Evolutionary conservation across 1,139 yeast genomes (phyloP), one percentile per base, ranked within the genome.

Genomic region (Zygosaccharomyces pseudobailii): DNA sequence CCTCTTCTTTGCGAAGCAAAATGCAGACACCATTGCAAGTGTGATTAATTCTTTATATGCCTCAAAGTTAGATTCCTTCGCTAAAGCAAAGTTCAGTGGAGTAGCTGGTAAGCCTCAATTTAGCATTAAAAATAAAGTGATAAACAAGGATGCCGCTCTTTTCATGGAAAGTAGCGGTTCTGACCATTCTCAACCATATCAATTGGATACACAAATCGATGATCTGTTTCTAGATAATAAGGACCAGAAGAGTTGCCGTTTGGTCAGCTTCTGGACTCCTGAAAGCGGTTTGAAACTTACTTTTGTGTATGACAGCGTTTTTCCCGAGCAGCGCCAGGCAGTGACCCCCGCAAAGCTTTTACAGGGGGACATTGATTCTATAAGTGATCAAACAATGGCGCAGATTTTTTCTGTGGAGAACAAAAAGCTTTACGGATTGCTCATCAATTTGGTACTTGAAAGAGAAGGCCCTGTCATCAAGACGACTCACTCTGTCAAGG

Each of bases 381-480:
- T 89, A 61, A 86, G 95, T 49, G 98, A 92, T 70, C 70, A 72
- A 53, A 81, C 90, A 8, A 90, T 90, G 71, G 75, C 79, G 67
- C 81, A 84, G 56, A 87, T 86, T 61, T 89, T 95, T 36, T 80
- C 96, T 2, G 73, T 72, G 27, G 87, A 87, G 66, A 90, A 96
- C 43, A 88, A 87, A 69, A 69, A 73, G 49, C 72, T 90, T 46
- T 92, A 90, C 69, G 78, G 85, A 48, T 80, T 80, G 45, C 77
- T 92, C 54, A 82, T 90, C 65, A 69, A 74, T 44, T 79, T 83
- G 61, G 92, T 84, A n/a, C 74, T 78, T 45, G 72, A 72, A 50
- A 82, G 92, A 55, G 84, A 90, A 48, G 97, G 97, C 49, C 97
- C 98, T 19, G 95, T 89, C 28, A 88, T 92, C 63, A 90, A 84